Evolutionary conservation across 192 early-diverging fungal genomes (phyloP).

Genomic region (Rhizophagus prolifer): DNA sequence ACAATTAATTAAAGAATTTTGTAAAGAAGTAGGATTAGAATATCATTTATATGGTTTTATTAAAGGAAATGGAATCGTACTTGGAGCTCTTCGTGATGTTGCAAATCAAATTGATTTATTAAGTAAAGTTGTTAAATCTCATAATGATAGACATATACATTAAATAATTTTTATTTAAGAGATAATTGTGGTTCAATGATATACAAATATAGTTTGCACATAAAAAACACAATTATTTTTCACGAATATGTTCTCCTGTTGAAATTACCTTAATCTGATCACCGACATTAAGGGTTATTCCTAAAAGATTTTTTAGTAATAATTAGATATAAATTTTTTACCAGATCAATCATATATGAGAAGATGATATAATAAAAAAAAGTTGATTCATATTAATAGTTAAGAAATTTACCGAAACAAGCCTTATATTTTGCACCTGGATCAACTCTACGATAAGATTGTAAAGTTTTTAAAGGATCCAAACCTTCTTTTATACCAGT

Average conservation of each 20-base stretch:
- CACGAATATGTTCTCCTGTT: slow-evolving; percentile 24
- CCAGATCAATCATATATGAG: not conserved
- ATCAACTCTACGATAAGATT: slow-evolving; percentile 52
- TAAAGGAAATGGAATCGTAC: slow-evolving; percentile 77
- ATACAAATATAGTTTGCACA: too few species aligned
- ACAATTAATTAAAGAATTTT: slow-evolving; percentile 75
- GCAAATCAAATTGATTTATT: slow-evolving; percentile 70
- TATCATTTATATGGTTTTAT: slow-evolving; percentile 81
- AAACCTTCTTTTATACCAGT: slow-evolving; percentile 51
- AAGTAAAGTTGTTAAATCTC: slow-evolving; percentile 48
- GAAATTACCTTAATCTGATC: not conserved
- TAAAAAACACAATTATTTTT: not conserved
- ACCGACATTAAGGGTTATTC: not conserved
- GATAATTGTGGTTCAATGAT: too few species aligned
- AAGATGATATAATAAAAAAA: not conserved
- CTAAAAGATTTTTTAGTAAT: too few species aligned
- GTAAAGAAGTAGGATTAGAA: slow-evolving; percentile 68
- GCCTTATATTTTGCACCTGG: slow-evolving; percentile 47
- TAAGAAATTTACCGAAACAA: slow-evolving; percentile 40
- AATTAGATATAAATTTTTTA: slow-evolving; percentile 7
- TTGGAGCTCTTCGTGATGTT: slow-evolving; percentile 71
- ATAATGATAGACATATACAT: slow-evolving; percentile 31
- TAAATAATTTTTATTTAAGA: not conserved
- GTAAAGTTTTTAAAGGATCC: slow-evolving; percentile 55
- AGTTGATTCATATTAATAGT: not conserved